A percentile compares a stretch with the other conserved stretches of the same genome.
Conservation (phyloP, 2,329 filamentous ascomycete species). For the Clarireedia monteithiana region DNA sequence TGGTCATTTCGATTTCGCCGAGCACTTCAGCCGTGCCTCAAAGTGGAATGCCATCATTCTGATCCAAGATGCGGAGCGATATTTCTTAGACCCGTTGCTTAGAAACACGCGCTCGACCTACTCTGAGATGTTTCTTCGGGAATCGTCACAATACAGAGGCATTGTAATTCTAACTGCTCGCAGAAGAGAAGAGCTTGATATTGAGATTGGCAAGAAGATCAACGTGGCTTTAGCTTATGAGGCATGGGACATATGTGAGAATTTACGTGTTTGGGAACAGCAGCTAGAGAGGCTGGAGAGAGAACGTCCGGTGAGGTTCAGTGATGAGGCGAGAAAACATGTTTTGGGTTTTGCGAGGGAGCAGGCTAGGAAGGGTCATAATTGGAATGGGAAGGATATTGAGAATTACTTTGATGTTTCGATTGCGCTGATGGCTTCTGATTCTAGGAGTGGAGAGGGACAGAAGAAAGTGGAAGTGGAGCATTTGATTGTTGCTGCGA, state of each 20-base stretch:
- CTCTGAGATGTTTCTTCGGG: neutral
- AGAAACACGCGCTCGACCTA: neutral
- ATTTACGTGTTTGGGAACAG: neutral
- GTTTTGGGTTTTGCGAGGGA: neutral
- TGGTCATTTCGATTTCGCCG: neutral
- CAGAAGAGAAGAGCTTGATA: neutral
- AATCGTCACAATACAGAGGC: neutral
- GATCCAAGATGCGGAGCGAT: neutral
- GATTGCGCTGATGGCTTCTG: neutral
- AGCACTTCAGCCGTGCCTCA: neutral
- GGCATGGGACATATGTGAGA: neutral
- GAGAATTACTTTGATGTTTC: neutral
- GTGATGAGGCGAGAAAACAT: neutral
- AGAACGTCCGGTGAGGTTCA: neutral
- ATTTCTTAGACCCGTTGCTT: neutral
- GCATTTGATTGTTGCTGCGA: neutral
- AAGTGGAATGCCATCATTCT: conserved; percentile 2
- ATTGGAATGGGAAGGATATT: neutral
- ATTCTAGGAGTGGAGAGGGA: neutral
- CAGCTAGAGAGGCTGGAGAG: neutral
- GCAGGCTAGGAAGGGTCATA: neutral
- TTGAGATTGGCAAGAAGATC: neutral
- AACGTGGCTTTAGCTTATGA: neutral
- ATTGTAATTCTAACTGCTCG: neutral
- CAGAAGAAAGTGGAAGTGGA: neutral